Evolutionary conservation across 2,329 filamentous ascomycete genomes (phyloP), one percentile per base, ranked within the genome.

Genomic region (Emergomyces orientalis): DNA sequence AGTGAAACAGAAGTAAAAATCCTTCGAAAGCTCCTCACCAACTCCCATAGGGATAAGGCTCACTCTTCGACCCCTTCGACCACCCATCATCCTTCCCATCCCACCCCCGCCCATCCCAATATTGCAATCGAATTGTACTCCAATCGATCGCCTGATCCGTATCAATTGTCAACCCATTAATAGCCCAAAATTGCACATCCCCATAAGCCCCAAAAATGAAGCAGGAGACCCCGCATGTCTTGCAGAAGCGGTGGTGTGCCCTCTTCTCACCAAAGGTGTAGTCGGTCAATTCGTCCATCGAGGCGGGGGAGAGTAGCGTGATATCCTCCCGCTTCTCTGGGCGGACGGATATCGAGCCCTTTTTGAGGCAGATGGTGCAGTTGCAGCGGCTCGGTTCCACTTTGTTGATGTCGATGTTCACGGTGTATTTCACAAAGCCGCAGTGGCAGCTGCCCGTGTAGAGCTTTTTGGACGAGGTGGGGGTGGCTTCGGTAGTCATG

Each of bases 361-460:
- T 64, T n/a, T 65, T 66, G 59, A 63, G 49, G 63, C 65, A 66
- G 59, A 66, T 66, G 47, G 25, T 59, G 63, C 65, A 66, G 56
- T 66, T 66, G 63, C 65, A 66, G 39, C 61, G 59, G 25, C 37
- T 43, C 41, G 56, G 25, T 13, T n/a, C 2, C 41, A 55, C 27
- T 61, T 69, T 41, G 68, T 64, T 2, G 57, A 39, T 37, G 61
- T 71, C 54, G 62, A 67, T 13, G 61, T 68, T 55, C 66, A 63
- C 62, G 32, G 64, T 47, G 60, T 66, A 66, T 34, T 59, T 63
- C 30, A 64, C 45, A 55, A 60, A 60, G 45, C 63, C 63, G 51
- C 65, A 66, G 63, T 66, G 65, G 56, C 65, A 66, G 63, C 65
- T 52, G 56, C 65, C 63, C 3, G 45, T 61, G 62, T 64, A 65